phyloP scores from a whole-genome alignment of 2,329 filamentous ascomycete genomes.

The Pestalotiopsis fici region DNA sequence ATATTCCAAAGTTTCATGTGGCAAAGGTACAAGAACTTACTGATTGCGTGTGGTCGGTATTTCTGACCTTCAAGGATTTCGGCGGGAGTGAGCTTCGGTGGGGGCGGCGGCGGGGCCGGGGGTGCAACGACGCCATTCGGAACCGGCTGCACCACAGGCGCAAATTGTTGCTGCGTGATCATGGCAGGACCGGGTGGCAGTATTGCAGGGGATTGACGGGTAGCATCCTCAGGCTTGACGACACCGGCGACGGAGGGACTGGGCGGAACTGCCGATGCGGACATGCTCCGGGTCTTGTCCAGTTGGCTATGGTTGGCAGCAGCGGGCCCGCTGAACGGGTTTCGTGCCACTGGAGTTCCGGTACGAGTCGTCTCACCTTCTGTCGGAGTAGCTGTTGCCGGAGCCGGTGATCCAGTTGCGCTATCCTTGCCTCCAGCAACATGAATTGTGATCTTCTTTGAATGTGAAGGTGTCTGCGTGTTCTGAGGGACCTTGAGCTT shows the following conservation, averaged over 20 bases:
- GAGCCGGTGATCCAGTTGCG: constrained; percentile 54
- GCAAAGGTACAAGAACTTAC: constrained; percentile 19
- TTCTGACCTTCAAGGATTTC: constrained; percentile 33
- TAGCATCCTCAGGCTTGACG: constrained; percentile 36
- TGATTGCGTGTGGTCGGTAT: constrained; percentile 28
- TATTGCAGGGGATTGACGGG: constrained; percentile 32
- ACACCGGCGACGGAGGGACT: constrained; percentile 39
- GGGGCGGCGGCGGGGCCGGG: constrained; percentile 19
- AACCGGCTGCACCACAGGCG: constrained; percentile 15
- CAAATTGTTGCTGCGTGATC: constrained; percentile 30
- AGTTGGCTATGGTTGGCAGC: constrained; percentile 28
- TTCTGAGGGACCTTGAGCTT: constrained; percentile 71
- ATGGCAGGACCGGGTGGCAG: constrained; percentile 24
- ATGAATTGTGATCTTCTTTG: constrained; percentile 72
- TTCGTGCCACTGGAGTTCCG: constrained; percentile 24
- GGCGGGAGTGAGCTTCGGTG: constrained; percentile 27
- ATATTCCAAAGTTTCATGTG: neutral
- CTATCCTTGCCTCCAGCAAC: constrained; percentile 59
- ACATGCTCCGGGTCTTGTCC: constrained; percentile 42
- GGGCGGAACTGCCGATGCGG: constrained; percentile 43
- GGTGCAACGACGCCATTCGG: constrained; percentile 20
- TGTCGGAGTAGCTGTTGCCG: constrained; percentile 33
- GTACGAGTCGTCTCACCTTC: constrained; percentile 33
- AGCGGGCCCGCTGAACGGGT: constrained; percentile 28
- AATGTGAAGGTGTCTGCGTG: constrained; percentile 41